Conservation (phyloP, 441 rosid genomes). For the Croton setiger region DNA sequence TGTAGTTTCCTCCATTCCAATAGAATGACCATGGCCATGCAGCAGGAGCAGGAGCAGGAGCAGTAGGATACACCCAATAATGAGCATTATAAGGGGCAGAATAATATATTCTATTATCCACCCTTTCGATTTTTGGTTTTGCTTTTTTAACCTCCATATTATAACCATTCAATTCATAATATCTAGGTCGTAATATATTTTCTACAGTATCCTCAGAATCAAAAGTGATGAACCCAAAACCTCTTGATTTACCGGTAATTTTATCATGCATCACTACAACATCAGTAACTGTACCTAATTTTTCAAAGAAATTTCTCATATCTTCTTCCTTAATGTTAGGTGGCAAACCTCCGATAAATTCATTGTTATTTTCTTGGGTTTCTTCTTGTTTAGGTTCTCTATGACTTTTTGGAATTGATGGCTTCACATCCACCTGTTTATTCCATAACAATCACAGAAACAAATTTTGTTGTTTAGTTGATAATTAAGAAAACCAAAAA, state of each 20-base stretch:
- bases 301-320: constrained; percentile 24
- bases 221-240: constrained; percentile 38
- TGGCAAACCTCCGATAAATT: constrained; percentile 34
- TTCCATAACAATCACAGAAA: neutral
- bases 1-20: neutral
- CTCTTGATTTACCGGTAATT: constrained; percentile 17
- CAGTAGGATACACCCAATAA: neutral
- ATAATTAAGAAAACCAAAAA: too few species aligned
- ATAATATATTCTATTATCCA: too few species aligned
- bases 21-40: neutral
- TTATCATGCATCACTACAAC: constrained; percentile 18
- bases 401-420: constrained; percentile 9
- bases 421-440: constrained; percentile 32
- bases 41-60: neutral
- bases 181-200: constrained; percentile 13
- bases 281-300: constrained; percentile 23
- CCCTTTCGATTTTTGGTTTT: constrained; percentile 15
- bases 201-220: constrained; percentile 27
- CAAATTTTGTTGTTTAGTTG: too few species aligned
- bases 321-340: constrained; percentile 17
- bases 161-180: constrained; percentile 14
- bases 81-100: neutral
- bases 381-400: neutral
- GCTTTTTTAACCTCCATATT: constrained; percentile 32
- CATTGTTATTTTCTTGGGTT: neutral